These are phyloP conservation scores for Crithidia brevicula DNA, from an alignment of 208 protist species.

Conservation along the genomic window DNA sequence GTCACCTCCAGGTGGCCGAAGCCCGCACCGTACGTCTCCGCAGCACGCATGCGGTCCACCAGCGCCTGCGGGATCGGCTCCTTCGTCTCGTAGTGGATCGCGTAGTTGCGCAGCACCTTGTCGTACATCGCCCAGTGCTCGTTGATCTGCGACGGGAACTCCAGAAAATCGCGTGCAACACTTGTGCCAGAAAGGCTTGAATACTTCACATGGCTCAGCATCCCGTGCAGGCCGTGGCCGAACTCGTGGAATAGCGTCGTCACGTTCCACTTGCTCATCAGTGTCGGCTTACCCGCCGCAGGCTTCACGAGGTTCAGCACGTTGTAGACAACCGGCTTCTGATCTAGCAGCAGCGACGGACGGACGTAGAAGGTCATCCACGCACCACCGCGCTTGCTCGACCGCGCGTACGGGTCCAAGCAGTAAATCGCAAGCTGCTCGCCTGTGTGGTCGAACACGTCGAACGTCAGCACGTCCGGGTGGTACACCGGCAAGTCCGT, in stretches of 20 bases:
- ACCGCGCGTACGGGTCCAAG: slow-evolving; percentile 52
- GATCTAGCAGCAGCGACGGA: slow-evolving; percentile 32
- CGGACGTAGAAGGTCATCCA: slow-evolving; percentile 65
- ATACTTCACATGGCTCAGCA: slow-evolving; percentile 54
- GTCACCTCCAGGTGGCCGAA: slow-evolving; percentile 58
- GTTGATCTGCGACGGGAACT: slow-evolving; percentile 86
- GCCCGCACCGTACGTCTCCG: slow-evolving; percentile 35
- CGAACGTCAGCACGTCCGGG: slow-evolving; percentile 41
- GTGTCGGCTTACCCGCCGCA: slow-evolving; percentile 40
- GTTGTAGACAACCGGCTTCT: slow-evolving; percentile 50
- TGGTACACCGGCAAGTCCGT: slow-evolving; percentile 57
- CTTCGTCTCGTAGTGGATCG: slow-evolving; percentile 57
- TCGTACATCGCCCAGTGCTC: slow-evolving; percentile 70
- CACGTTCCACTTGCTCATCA: slow-evolving; percentile 60
- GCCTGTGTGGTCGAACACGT: slow-evolving; percentile 41
- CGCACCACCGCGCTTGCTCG: slow-evolving; percentile 55
- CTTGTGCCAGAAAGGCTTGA: slow-evolving; percentile 53
- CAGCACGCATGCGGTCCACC: slow-evolving; percentile 52
- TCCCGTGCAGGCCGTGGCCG: slow-evolving; percentile 79
- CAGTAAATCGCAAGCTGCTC: slow-evolving; percentile 44
- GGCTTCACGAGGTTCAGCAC: slow-evolving; percentile 67
- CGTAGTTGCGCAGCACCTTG: slow-evolving; percentile 53
- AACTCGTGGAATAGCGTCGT: slow-evolving; percentile 76
- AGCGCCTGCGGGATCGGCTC: slow-evolving; percentile 50
- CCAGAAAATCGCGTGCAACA: slow-evolving; percentile 78